Conservation (phyloP, 139 green algal species). For the Chlamydomonas incerta region DNA sequence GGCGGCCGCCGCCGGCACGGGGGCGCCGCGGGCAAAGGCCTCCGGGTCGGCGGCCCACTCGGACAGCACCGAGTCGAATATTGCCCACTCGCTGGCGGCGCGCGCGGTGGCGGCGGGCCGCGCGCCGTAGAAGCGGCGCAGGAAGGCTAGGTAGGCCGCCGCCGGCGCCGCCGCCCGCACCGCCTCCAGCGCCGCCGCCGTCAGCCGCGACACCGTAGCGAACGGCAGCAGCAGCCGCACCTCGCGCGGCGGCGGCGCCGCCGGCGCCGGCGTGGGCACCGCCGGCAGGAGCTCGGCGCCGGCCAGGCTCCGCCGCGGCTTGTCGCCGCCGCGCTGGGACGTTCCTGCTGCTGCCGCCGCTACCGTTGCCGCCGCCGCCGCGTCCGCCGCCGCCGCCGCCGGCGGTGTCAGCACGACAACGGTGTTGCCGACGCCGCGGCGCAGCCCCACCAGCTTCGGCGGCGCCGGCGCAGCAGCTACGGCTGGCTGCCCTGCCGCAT, state of each 20-base stretch:
- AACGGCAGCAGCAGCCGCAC: conserved; percentile 65
- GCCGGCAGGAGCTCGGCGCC: conserved; percentile 54
- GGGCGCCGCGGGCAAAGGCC: neutral
- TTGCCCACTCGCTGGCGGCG: conserved; percentile 49
- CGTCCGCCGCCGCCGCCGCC: neutral
- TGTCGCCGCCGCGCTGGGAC: no score
- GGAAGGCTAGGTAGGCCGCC: conserved; percentile 50
- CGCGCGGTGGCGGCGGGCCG: conserved; percentile 5
- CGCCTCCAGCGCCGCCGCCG: conserved; percentile 54
- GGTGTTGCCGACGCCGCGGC: conserved; percentile 18
- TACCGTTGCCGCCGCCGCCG: neutral
- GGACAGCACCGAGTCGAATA: conserved; percentile 46
- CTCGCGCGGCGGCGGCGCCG: conserved; percentile 3
- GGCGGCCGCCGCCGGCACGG: neutral
- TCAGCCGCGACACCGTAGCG: conserved; percentile 44
- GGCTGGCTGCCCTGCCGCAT: neutral
- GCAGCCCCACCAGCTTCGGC: neutral
- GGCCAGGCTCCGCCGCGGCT: conserved; percentile 18
- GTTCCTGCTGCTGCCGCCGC: neutral
- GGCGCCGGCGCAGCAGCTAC: neutral
- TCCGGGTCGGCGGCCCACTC: conserved; percentile 52
- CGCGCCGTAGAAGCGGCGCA: conserved; percentile 49
- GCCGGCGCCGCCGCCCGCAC: conserved; percentile 54
- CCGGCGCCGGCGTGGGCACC: conserved; percentile 30
- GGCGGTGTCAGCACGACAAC: conserved; percentile 9